Base-by-base conservation (phyloP, 2,329 filamentous ascomycete genomes). In the Colletotrichum gigasporum region DNA sequence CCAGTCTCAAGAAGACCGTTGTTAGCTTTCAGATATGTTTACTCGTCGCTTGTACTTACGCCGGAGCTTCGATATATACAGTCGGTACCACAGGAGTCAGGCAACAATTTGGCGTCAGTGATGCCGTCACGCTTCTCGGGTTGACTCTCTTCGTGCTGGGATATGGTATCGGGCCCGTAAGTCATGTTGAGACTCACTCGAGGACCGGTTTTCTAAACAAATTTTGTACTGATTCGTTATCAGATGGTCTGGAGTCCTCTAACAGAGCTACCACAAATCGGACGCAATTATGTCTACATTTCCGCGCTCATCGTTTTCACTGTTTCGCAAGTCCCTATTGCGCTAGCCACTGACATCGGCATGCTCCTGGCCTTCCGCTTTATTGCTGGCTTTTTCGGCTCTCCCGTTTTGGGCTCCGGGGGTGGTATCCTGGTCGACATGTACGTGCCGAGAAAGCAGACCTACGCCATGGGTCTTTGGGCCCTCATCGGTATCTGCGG, bases 141-240 rank as follows among this genome's bases (percentile, higher is more conserved):
- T 88, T 96, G 61, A 90, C 90, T 0, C 78, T 95, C 0, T 95
- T 95, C 67, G 92, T 96, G 30, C 79, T 95, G 24, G 92, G 92
- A 3, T 95, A 95, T 69, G 92, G 92, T 70, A 80, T 95, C 53
- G 92, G 90, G 83, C 51, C 51, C 4, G 63, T 65, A 11, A 65
- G 63, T 48, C 18, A n/a, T n/a, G n/a, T n/a, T n/a, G n/a, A n/a
- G n/a, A n/a, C n/a, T n/a, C n/a, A n/a, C n/a, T n/a, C n/a, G n/a
- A n/a, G n/a, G n/a, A n/a, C n/a, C n/a, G n/a, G n/a, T n/a, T n/a
- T n/a, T n/a, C n/a, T n/a, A n/a, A n/a, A n/a, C n/a, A n/a, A 9
- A 1, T n/a, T 5, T 12, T 12, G 8, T n/a, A 16, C 20, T 52
- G 8, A 53, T 16, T 12, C 6, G 16, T 11, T 28, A 41, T 5